A percentile compares a stretch with the other conserved stretches of the same genome.
These are phyloP conservation scores for Lactarius indigo DNA, from an alignment of 768 basidiomycete species.

Conservation along the genomic window DNA sequence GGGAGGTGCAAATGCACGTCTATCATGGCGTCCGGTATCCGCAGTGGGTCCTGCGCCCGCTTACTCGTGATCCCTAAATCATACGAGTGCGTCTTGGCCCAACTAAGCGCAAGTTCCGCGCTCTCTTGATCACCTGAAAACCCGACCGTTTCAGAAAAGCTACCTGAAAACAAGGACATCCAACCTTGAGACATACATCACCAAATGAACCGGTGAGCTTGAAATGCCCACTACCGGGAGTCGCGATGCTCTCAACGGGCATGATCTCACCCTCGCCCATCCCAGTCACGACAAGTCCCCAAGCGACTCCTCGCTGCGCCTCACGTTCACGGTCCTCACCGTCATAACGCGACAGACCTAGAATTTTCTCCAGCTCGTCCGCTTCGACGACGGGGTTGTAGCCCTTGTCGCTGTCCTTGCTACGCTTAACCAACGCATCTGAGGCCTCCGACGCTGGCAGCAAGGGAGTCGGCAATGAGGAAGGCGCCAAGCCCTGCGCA, in stretches of 20 bases:
- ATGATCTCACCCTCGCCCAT: constrained; percentile 83
- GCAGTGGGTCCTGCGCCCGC: constrained; percentile 69
- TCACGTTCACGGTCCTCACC: constrained; percentile 76
- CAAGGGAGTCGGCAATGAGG: constrained; percentile 14
- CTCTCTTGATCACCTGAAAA: constrained; percentile 83
- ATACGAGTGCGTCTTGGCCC: constrained; percentile 86
- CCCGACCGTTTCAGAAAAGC: not conserved
- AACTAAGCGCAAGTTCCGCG: constrained; percentile 84
- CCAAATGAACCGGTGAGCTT: constrained; percentile 83
- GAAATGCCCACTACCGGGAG: constrained; percentile 72
- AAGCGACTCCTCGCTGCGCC: constrained; percentile 71
- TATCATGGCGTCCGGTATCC: constrained; percentile 56
- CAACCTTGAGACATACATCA: constrained; percentile 44
- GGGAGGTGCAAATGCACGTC: constrained; percentile 90
- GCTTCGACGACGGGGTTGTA: constrained; percentile 64
- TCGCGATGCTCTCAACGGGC: constrained; percentile 76
- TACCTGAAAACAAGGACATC: too few species aligned
- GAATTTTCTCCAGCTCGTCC: constrained; percentile 75
- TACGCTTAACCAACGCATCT: not conserved
- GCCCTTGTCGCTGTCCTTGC: not conserved
- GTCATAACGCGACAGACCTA: constrained; percentile 79
- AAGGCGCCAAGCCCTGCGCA: constrained; percentile 26
- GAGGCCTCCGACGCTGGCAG: not conserved
- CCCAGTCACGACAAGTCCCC: constrained; percentile 84
- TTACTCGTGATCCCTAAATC: constrained; percentile 71